Evolutionary conservation across 306 rosid genomes (phyloP).

Genomic region (Casuarina cunninghamiana): DNA sequence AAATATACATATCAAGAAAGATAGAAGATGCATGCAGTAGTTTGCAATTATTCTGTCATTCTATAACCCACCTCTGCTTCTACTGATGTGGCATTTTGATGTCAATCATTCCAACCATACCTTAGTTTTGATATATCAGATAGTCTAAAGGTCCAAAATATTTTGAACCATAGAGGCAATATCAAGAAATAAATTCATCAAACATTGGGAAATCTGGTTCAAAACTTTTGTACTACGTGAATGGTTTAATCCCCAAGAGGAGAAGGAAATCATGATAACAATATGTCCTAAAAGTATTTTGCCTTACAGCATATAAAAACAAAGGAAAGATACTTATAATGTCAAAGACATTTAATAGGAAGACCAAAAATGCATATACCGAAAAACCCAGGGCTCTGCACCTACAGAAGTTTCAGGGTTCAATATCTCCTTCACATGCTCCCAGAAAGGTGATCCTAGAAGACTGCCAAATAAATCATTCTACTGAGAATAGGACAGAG

Average conservation of each 20-base stretch:
- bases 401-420: slow-evolving; percentile 89
- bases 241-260: background rate
- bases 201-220: background rate
- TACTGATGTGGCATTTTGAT: background rate
- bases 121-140: background rate
- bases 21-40: background rate
- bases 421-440: slow-evolving; percentile 75
- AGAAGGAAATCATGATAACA: slow-evolving; percentile 14
- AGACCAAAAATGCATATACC: slow-evolving; percentile 87
- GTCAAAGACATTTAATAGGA: slow-evolving; percentile 93
- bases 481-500: slow-evolving; percentile 24
- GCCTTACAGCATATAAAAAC: slow-evolving; percentile 19
- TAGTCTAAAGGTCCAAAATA: background rate
- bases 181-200: background rate
- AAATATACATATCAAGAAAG: background rate
- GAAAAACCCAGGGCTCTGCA: slow-evolving; percentile 93
- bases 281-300: background rate
- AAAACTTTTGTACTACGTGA: background rate
- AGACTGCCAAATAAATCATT: slow-evolving; percentile 56
- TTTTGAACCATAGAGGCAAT: background rate
- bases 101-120: background rate
- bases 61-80: background rate
- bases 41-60: background rate
- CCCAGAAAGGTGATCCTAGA: slow-evolving; percentile 86
- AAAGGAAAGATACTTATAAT: slow-evolving; percentile 65